Base-by-base conservation (phyloP, 1,139 yeast genomes). In the Pichia sp. region DNA sequence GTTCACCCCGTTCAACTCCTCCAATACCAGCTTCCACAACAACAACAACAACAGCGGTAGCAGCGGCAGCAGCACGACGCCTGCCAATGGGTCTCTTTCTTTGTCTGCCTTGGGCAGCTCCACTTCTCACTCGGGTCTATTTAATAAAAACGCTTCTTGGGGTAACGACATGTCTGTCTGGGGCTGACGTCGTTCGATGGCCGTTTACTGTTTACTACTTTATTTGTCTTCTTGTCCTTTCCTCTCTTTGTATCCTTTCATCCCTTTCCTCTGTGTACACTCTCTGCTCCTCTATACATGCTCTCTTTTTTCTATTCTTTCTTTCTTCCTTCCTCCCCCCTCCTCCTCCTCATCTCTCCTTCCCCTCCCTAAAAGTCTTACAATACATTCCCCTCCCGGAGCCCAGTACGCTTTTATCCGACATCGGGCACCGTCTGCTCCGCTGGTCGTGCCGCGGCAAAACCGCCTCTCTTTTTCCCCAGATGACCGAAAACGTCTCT, bases 131-230 rank as follows among this genome's bases (percentile, higher is more conserved):
- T 19, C 44, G 13, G 43, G 41, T 23, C 30, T 41, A 12, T 49
- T 30, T 21, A 51, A 48, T 40, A 48, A 51, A 41, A 44, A 12
- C 30, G 28, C 42, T 22, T 21, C 36, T 30, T 54, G 56, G 55
- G 52, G 51, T 31, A 52, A 50, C 47, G 58, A 54, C 40, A 53
- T 50, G 55, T 51, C 56, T 40, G 55, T 53, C 41, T 55, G 58
- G 58, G 56, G 56, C 41, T 53, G 47, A 36, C 30, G n/a, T 25
- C 31, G 25, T 25, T 25, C 28, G 28, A 25, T 25, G 28, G 28
- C 9, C 28, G 28, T 25, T 25, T 25, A 9, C 8, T 39, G 9
- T 39, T 12, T 16, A 39, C 25, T 34, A 16, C 18, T 34, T 34
- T 34, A 13, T n/a, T 18, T 16, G 3, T 34, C 19, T 34, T 34